Percentiles rank a stretch among this genome's conserved stretches.
These are phyloP conservation scores for Solanum appendiculatum DNA, from an alignment of 257 asterid species.

Conservation along the genomic window DNA sequence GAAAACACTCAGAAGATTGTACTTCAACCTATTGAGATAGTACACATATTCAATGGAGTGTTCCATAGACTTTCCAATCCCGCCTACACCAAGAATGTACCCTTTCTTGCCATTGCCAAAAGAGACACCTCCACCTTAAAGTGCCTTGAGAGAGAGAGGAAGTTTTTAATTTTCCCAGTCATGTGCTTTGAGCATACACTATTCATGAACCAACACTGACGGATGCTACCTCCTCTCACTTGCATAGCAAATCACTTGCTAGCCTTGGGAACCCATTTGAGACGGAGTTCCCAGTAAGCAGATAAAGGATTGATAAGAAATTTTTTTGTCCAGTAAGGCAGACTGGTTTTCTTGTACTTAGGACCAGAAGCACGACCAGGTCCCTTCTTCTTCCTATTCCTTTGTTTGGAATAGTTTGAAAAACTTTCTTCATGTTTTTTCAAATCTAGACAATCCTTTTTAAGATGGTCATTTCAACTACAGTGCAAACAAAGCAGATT, in stretches of 20 bases:
- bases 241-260: not conserved
- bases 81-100: too few species aligned
- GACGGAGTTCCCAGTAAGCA: not conserved
- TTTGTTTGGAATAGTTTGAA: not conserved
- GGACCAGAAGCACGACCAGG: not conserved
- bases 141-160: not conserved
- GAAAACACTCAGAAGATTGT: not conserved
- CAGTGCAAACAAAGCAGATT: not conserved
- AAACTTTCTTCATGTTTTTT: not conserved
- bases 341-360: not conserved
- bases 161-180: too few species aligned
- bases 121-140: not conserved
- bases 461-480: not conserved
- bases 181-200: not conserved
- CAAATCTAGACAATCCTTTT: not conserved
- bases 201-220: too few species aligned
- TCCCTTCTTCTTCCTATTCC: not conserved
- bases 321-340: not conserved
- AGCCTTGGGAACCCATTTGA: not conserved
- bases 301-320: too few species aligned
- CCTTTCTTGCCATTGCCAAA: too few species aligned
- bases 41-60: not conserved
- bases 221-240: not conserved
- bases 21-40: not conserved
- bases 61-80: not conserved